Evolutionary conservation across 2,329 filamentous ascomycete species (phyloP).

Genomic region (Arachnomyces sp.): DNA sequence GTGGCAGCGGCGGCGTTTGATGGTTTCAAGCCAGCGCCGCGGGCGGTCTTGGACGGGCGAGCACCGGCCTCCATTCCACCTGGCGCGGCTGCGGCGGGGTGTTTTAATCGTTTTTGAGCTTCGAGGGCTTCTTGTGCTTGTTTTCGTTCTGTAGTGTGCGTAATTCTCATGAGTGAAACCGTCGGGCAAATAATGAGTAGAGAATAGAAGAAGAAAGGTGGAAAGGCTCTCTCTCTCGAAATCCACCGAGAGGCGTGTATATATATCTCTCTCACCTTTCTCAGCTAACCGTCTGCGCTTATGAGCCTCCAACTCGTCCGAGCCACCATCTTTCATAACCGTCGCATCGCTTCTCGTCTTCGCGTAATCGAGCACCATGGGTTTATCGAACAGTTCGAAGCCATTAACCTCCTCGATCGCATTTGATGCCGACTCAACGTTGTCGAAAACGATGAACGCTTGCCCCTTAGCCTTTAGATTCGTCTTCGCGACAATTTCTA

Average conservation of each 20-base stretch:
- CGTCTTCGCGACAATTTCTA: conserved; percentile 81
- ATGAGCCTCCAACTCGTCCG: conserved; percentile 79
- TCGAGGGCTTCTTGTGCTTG: conserved; percentile 76
- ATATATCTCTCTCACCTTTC: conserved; percentile 57
- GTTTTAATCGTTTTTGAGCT: conserved; percentile 68
- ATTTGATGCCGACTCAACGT: conserved; percentile 64
- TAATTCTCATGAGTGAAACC: no score
- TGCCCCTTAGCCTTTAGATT: conserved; percentile 91
- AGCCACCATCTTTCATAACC: conserved; percentile 63
- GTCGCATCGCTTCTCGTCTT: conserved; percentile 81
- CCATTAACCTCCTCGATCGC: conserved; percentile 87
- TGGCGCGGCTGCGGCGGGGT: conserved; percentile 45
- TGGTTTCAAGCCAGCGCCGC: conserved; percentile 68
- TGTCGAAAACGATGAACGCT: conserved; percentile 88
- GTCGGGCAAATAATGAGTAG: no score
- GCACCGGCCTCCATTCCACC: conserved; percentile 32
- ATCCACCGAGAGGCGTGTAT: conserved; percentile 1
- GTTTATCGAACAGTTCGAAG: conserved; percentile 87
- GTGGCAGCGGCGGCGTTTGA: conserved; percentile 59
- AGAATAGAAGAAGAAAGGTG: neutral
- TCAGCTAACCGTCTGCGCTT: conserved; percentile 77
- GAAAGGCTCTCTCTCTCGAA: neutral
- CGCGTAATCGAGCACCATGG: conserved; percentile 77
- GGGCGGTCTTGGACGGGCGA: conserved; percentile 64
- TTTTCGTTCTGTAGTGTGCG: conserved; percentile 53